Conservation (phyloP, 2,329 filamentous ascomycete genomes). For the Aureobasidium musti region DNA sequence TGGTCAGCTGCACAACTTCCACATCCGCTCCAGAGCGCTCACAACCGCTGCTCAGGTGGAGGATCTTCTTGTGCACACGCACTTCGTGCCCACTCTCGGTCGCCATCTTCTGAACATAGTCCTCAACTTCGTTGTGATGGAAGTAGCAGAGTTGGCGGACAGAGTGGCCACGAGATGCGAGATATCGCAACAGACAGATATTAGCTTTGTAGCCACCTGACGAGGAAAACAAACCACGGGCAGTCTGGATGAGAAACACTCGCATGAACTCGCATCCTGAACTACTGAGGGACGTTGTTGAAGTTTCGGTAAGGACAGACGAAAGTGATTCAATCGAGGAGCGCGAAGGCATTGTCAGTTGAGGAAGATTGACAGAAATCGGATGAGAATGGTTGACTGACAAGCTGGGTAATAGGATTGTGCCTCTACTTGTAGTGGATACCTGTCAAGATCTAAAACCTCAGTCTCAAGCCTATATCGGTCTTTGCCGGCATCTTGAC, state of each 20-base stretch:
- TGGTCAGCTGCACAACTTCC: not conserved
- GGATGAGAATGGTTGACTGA: no score
- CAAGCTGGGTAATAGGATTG: no score
- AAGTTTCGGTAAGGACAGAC: not conserved
- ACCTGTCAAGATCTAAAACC: no score
- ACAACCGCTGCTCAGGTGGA: not conserved
- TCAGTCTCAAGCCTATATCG: no score
- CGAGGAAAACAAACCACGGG: not conserved
- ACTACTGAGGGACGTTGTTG: not conserved
- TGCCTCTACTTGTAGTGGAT: no score
- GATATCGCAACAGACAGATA: not conserved
- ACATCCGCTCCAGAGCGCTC: not conserved
- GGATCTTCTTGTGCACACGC: not conserved
- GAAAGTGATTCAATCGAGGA: not conserved
- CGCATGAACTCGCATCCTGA: not conserved
- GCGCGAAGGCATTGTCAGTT: not conserved
- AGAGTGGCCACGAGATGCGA: not conserved
- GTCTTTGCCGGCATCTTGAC: no score
- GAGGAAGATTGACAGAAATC: not conserved
- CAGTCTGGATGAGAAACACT: not conserved
- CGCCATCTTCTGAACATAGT: not conserved
- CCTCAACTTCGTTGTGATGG: not conserved
- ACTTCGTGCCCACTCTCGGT: not conserved
- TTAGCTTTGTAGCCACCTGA: constrained; percentile 17
- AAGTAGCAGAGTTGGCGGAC: constrained; percentile 19